phyloP scores from a whole-genome alignment of 805 yeast genomes.

The Candida chauliodis region DNA sequence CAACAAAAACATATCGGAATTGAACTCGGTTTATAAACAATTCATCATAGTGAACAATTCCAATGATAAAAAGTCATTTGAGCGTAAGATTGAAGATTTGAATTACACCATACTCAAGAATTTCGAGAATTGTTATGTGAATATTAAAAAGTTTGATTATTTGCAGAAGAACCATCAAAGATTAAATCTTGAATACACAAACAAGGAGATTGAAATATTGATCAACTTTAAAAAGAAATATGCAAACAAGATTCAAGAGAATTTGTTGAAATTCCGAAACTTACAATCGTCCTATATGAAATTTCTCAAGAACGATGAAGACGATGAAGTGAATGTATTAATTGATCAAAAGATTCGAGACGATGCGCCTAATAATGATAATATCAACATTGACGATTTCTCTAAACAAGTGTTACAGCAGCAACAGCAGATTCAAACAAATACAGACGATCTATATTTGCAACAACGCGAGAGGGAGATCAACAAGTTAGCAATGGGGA shows the following conservation, averaged over 20 bases:
- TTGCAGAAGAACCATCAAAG: conserved; percentile 39
- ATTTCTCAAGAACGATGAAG: conserved; percentile 77
- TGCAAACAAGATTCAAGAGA: conserved; percentile 79
- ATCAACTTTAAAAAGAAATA: conserved; percentile 79
- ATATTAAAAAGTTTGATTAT: conserved; percentile 62
- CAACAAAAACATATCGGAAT: conserved; percentile 50
- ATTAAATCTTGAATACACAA: conserved; percentile 33
- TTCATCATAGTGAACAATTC: conserved; percentile 70
- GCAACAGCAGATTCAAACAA: conserved; percentile 20
- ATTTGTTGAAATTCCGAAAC: conserved; percentile 75
- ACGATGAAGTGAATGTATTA: conserved; percentile 23
- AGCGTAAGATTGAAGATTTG: conserved; percentile 71
- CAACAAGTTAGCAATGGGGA: conserved; percentile 88
- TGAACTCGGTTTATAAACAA: conserved; percentile 72
- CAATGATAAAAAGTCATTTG: conserved; percentile 76
- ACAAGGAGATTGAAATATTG: conserved; percentile 60
- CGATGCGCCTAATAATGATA: conserved; percentile 15
- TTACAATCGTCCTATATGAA: conserved; percentile 87
- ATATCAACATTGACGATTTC: conserved; percentile 35
- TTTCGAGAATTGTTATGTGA: conserved; percentile 75
- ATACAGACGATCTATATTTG: conserved; percentile 17
- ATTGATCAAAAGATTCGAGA: conserved; percentile 6
- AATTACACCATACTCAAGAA: conserved; percentile 70
- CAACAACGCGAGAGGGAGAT: conserved; percentile 76
- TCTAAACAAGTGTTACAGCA: conserved; percentile 30